Evolutionary conservation across 2,329 filamentous ascomycete species (phyloP).

Genomic region (Coniochaeta hoffmannii): DNA sequence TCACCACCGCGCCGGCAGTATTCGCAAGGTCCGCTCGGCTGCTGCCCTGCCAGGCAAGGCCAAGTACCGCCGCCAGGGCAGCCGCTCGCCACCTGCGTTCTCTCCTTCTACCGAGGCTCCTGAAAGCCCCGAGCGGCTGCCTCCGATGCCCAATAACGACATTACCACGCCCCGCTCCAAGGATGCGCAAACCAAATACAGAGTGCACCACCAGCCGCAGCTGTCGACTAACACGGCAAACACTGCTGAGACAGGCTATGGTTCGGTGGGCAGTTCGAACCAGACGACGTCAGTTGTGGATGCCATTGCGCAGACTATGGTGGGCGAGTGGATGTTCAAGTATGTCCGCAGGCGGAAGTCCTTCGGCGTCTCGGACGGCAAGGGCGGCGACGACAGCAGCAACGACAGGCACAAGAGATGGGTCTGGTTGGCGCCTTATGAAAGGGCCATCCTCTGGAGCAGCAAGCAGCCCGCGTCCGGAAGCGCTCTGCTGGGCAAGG

Average conservation of each 20-base stretch:
- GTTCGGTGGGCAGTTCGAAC: conserved; percentile 49
- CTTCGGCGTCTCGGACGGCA: conserved; percentile 69
- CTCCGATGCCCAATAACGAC: conserved; percentile 66
- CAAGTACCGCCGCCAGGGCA: conserved; percentile 36
- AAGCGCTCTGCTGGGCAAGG: conserved; percentile 84
- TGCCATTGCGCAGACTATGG: conserved; percentile 96
- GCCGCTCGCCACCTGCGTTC: conserved; percentile 55
- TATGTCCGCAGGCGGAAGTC: conserved; percentile 83
- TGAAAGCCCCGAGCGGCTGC: conserved; percentile 59
- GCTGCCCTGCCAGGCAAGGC: conserved; percentile 57
- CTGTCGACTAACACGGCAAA: conserved; percentile 52
- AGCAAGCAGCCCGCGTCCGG: conserved; percentile 91
- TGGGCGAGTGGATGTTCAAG: conserved; percentile 96
- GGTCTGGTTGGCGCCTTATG: conserved; percentile 98
- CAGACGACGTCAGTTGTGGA: conserved; percentile 81
- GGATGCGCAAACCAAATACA: conserved; percentile 31
- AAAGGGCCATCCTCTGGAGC: conserved; percentile 94
- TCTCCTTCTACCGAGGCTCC: conserved; percentile 60
- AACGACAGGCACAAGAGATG: conserved; percentile 86
- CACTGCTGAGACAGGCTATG: conserved; percentile 35
- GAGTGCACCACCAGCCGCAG: conserved; percentile 46
- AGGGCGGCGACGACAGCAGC: conserved; percentile 61
- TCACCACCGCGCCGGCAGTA: conserved; percentile 51
- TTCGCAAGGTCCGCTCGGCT: conserved; percentile 81
- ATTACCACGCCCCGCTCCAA: conserved; percentile 52